These are phyloP conservation scores for Neurospora sp. DNA, from an alignment of 495 filamentous ascomycete genomes.

Conservation along the genomic window DNA sequence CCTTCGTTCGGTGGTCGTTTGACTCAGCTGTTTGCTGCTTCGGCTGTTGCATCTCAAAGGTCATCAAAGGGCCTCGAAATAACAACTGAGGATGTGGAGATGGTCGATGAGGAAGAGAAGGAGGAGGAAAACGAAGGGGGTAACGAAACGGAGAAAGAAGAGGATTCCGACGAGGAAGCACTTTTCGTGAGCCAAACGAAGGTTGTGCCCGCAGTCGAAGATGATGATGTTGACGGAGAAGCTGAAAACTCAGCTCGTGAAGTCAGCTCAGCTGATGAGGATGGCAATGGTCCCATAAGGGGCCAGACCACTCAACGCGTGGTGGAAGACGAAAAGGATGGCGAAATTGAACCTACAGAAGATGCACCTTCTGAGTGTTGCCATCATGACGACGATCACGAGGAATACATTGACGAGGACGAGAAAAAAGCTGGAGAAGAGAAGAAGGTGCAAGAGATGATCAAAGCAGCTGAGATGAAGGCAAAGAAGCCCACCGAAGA, in stretches of 20 bases:
- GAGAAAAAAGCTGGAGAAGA: constrained; percentile 52
- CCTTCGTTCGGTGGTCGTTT: constrained; percentile 57
- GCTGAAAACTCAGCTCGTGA: constrained; percentile 8
- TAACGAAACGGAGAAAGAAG: constrained; percentile 15
- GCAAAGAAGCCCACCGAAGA: constrained; percentile 37
- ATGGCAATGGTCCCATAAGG: not conserved
- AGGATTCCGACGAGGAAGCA: constrained; percentile 10
- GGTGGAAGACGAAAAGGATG: not conserved
- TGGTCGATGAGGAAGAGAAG: constrained; percentile 15
- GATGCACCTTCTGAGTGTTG: constrained; percentile 10
- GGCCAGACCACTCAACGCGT: not conserved
- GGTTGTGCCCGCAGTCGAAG: not conserved
- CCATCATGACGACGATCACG: constrained; percentile 12
- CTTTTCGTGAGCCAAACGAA: not conserved
- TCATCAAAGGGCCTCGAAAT: constrained; percentile 16
- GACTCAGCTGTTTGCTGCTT: constrained; percentile 61
- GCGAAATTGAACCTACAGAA: not conserved
- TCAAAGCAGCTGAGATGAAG: constrained; percentile 37
- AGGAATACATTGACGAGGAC: constrained; percentile 29
- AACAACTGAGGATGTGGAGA: constrained; percentile 17
- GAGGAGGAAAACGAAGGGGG: constrained; percentile 14
- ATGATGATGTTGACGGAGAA: constrained; percentile 1
- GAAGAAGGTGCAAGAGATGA: constrained; percentile 50
- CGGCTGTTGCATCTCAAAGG: constrained; percentile 34
- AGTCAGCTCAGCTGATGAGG: not conserved